Conservation (phyloP, 1,139 yeast genomes). For the Yamadazyma jaroonii region DNA sequence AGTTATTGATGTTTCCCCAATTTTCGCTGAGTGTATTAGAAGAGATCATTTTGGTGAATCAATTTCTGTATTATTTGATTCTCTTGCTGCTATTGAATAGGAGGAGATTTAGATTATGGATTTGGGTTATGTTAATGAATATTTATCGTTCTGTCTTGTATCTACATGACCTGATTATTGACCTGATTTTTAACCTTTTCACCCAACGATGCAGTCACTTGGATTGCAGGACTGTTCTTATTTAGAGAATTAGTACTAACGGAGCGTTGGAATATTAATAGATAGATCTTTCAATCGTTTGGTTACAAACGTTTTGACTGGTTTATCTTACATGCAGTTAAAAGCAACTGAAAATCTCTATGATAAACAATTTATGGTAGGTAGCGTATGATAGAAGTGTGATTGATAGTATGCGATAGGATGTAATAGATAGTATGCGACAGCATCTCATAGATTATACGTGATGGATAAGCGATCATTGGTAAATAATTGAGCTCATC, state of each 20-base stretch:
- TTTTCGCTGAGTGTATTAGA: conserved; percentile 96
- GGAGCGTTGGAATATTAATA: conserved; percentile 57
- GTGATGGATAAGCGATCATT: too few species aligned
- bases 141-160: background rate
- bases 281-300: background rate
- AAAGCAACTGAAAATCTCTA: background rate
- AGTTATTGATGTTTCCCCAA: conserved; percentile 90
- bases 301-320: conserved; percentile 1
- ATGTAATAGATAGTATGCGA: too few species aligned
- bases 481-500: background rate
- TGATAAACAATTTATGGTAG: background rate
- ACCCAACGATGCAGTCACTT: conserved; percentile 58
- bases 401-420: too few species aligned
- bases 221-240: conserved; percentile 53
- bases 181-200: too few species aligned
- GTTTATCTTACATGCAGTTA: conserved; percentile 1
- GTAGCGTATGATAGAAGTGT: too few species aligned
- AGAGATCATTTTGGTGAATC: conserved; percentile 98
- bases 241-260: conserved; percentile 44
- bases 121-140: conserved; percentile 2
- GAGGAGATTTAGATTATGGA: conserved; percentile 1
- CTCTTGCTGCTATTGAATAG: conserved; percentile 64
- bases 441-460: too few species aligned
- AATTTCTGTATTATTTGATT: conserved; percentile 87
- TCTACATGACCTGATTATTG: conserved; percentile 1